A percentile compares a stretch with the other conserved stretches of the same genome.
phyloP scores from a whole-genome alignment of 208 protist genomes.

The Leishmania guyanensis region DNA sequence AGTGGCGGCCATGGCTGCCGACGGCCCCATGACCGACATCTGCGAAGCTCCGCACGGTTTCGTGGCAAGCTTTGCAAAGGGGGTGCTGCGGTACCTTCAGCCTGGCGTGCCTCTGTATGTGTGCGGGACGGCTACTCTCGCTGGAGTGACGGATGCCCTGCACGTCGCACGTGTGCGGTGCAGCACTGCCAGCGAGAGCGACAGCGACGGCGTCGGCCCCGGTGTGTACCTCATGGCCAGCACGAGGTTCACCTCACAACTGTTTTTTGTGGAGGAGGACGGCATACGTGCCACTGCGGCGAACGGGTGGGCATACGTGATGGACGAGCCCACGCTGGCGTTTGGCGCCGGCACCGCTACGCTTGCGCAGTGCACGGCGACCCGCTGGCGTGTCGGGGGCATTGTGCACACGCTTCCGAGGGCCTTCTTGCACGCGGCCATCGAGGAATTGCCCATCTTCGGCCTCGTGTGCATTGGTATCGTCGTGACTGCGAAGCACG shows the following conservation, averaged over 20 bases:
- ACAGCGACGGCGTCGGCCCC: not conserved
- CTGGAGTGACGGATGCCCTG: slow-evolving; percentile 2
- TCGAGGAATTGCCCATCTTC: slow-evolving; percentile 28
- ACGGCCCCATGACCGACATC: slow-evolving; percentile 64
- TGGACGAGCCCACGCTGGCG: slow-evolving; percentile 25
- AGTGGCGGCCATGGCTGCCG: slow-evolving; percentile 40
- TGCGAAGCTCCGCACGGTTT: slow-evolving; percentile 49
- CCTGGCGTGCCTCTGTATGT: slow-evolving; percentile 30
- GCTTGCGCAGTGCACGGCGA: slow-evolving; percentile 35
- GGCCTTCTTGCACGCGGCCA: slow-evolving; percentile 17
- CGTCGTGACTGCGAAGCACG: slow-evolving; percentile 4
- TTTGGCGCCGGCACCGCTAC: slow-evolving; percentile 13
- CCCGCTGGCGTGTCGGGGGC: slow-evolving; percentile 10
- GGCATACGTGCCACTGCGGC: slow-evolving; percentile 8
- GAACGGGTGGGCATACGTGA: slow-evolving; percentile 19
- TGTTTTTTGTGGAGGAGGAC: slow-evolving; percentile 18
- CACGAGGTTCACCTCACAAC: slow-evolving; percentile 22
- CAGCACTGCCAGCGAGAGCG: not conserved
- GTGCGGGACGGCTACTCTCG: slow-evolving; percentile 14
- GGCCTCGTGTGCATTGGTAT: slow-evolving; percentile 25
- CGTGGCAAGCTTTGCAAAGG: slow-evolving; percentile 38
- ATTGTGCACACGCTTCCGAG: slow-evolving; percentile 11
- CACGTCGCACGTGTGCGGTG: not conserved
- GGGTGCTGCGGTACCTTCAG: slow-evolving; percentile 36
- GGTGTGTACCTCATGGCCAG: slow-evolving; percentile 34